Evolutionary conservation across 2,329 filamentous ascomycete species (phyloP), one percentile per base, ranked within the genome.

Genomic region (Zasmidium citrigriseum): DNA sequence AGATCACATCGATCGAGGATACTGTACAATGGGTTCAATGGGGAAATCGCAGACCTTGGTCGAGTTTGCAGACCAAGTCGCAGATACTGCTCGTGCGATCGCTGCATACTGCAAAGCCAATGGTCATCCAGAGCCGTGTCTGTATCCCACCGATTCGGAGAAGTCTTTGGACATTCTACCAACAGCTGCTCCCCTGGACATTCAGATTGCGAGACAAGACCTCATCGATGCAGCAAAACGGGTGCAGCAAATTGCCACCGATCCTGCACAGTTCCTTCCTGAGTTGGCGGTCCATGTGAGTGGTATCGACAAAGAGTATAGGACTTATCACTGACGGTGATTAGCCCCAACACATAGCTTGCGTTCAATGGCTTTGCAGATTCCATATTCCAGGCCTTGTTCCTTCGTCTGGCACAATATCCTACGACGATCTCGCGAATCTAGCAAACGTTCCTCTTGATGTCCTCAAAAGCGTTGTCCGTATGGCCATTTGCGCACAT

Each of bases 321-420:
- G 7, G 27, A 41, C 14, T 41, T 41, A 7, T 14, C 34, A n/a
- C n/a, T n/a, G n/a, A n/a, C n/a, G n/a, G n/a, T n/a, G n/a, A n/a
- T n/a, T n/a, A 41, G 34, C 34, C 34, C 34, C 34, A 41, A 41
- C 34, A 41, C 34, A 50, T 63, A 34, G 63, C 58, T 23, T 63
- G 64, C 51, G 52, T 65, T 9, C 58, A 55, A 60, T 66, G 64
- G 64, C 62, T 66, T 25, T 52, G 59, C 34, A 52, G 60, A 29
- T 48, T 65, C 21, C 48, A 63, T 25, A 50, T 66, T 24, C 41
- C 63, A 20, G 41, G 54, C 11, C 60, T 58, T 46, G 51, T 66
- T 24, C 64, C 64, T 38, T 46, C 50, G 11, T 41, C 55, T 12
- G 59, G 52, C n/a, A 25, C 25, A 5, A 56, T 61, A 18, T 49